These are phyloP conservation scores for Trypanosoma platydactyli DNA, from an alignment of 208 protist species.

Conservation along the genomic window DNA sequence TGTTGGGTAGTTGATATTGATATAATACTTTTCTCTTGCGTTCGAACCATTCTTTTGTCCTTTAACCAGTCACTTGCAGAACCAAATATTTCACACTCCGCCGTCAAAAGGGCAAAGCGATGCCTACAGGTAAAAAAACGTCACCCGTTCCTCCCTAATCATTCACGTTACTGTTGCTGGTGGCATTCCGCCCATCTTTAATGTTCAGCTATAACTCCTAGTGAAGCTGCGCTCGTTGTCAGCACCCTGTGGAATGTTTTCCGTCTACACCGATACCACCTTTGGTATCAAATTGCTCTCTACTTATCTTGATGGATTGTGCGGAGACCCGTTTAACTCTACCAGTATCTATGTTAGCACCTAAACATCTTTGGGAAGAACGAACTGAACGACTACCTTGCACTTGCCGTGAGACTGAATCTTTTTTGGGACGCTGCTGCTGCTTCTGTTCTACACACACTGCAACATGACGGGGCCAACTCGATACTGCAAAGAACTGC, in stretches of 20 bases:
- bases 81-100: conserved; percentile 44
- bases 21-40: conserved; percentile 13
- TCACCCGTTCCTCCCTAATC: conserved; percentile 48
- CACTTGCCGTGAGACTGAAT: not conserved
- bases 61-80: conserved; percentile 31
- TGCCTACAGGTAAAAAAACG: conserved; percentile 48
- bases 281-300: conserved; percentile 1
- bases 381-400: conserved; percentile 11
- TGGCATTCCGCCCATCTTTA: not conserved
- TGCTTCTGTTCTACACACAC: conserved; percentile 35
- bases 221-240: conserved; percentile 47
- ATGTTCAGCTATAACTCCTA: conserved; percentile 22
- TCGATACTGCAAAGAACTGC: conserved; percentile 53
- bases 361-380: conserved; percentile 3
- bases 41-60: conserved; percentile 11
- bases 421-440: conserved; percentile 10
- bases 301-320: conserved; percentile 5
- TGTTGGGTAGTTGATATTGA: too few relatives aligned
- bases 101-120: conserved; percentile 40
- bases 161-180: conserved; percentile 7
- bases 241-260: conserved; percentile 28
- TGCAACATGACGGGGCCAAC: conserved; percentile 52
- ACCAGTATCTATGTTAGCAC: conserved; percentile 12
- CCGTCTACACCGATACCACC: not conserved
- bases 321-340: not conserved